These are phyloP conservation scores for Madurella fahalii DNA, from an alignment of 2,329 filamentous ascomycete genomes.

Conservation along the genomic window DNA sequence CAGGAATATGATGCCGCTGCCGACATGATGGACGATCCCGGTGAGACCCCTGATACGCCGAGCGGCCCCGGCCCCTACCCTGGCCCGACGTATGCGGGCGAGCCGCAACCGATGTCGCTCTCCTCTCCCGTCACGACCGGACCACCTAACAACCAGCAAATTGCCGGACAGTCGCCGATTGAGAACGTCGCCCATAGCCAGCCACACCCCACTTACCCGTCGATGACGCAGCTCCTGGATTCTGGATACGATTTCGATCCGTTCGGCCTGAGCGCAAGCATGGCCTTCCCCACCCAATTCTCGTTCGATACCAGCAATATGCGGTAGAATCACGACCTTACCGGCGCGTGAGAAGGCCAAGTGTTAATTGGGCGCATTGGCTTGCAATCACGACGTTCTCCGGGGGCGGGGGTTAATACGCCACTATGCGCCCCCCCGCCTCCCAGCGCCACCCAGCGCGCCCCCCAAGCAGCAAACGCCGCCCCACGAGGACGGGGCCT, in stretches of 20 bases:
- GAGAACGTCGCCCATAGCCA: conserved; percentile 40
- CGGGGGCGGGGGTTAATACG: background rate
- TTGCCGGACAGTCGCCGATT: conserved; percentile 31
- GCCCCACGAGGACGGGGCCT: too few species aligned
- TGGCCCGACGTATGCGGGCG: conserved; percentile 47
- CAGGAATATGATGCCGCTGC: conserved; percentile 93
- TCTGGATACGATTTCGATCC: conserved; percentile 89
- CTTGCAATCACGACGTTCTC: background rate
- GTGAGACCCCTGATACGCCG: conserved; percentile 58
- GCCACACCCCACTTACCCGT: conserved; percentile 61
- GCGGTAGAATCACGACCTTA: conserved; percentile 28
- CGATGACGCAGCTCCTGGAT: conserved; percentile 63
- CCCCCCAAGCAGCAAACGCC: too few species aligned
- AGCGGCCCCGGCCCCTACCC: conserved; percentile 63
- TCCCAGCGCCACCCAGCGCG: too few species aligned
- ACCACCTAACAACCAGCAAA: conserved; percentile 36
- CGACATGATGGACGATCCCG: conserved; percentile 82
- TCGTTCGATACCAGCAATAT: conserved; percentile 63
- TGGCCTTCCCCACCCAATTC: conserved; percentile 88
- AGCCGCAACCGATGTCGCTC: conserved; percentile 40
- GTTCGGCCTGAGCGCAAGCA: conserved; percentile 87
- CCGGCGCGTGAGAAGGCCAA: background rate
- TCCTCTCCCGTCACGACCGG: conserved; percentile 36
- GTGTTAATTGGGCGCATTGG: background rate
- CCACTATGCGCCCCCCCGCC: background rate